A percentile compares a stretch with the other conserved stretches of the same genome.
Evolutionary conservation across 1,284 basidiomycete genomes (phyloP).

Genomic region (Wolfiporia cocos): DNA sequence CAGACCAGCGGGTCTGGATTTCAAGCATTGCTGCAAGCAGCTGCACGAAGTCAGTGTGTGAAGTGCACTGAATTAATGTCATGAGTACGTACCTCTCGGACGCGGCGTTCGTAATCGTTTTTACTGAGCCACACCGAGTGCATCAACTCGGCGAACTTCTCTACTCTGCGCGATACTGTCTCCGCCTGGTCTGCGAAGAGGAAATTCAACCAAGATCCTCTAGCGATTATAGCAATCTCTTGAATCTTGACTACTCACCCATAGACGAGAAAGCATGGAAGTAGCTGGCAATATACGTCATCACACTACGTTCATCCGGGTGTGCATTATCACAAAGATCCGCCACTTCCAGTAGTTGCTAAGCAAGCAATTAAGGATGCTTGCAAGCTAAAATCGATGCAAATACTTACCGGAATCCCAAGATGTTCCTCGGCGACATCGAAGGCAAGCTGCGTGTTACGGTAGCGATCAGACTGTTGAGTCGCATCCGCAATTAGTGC

Average conservation of each 20-base stretch:
- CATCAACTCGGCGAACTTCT: slow-evolving; percentile 96
- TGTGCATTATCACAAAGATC: slow-evolving; percentile 87
- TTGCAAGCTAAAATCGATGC: no score
- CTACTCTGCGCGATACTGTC: slow-evolving; percentile 88
- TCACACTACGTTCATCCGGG: slow-evolving; percentile 93
- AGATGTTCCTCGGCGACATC: slow-evolving; percentile 81
- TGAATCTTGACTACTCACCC: slow-evolving; percentile 55
- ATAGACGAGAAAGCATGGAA: slow-evolving; percentile 98
- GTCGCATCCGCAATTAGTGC: neutral
- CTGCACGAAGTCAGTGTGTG: slow-evolving; percentile 29
- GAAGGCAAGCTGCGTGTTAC: slow-evolving; percentile 84
- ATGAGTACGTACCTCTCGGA: slow-evolving; percentile 49
- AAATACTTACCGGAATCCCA: slow-evolving; percentile 77
- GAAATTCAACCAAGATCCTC: neutral
- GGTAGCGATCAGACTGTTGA: slow-evolving; percentile 61
- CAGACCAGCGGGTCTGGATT: slow-evolving; percentile 61
- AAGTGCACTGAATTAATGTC: neutral
- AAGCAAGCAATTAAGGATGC: no score
- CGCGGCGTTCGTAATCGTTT: slow-evolving; percentile 93
- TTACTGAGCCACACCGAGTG: slow-evolving; percentile 80
- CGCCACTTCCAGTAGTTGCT: slow-evolving; percentile 95
- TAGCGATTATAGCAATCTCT: no score
- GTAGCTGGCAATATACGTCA: slow-evolving; percentile 94
- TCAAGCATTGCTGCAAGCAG: slow-evolving; percentile 60
- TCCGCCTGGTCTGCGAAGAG: slow-evolving; percentile 85